Evolutionary conservation across 768 basidiomycete species (phyloP).

Genomic region (Lactarius tabidus): DNA sequence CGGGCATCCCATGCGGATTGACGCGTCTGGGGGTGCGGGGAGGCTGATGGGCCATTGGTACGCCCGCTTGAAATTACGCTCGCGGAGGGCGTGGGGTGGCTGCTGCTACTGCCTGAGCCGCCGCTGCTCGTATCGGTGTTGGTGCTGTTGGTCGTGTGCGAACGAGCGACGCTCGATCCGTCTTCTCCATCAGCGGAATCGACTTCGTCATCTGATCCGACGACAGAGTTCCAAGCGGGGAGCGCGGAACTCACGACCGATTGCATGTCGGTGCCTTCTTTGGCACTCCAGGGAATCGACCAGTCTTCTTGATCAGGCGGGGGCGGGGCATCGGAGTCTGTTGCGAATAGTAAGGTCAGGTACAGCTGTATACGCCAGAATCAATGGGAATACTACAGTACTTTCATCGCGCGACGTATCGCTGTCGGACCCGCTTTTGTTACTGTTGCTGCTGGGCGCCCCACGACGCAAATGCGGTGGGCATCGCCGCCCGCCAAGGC

Average conservation of each 20-base stretch:
- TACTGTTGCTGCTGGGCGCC: not conserved
- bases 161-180: not conserved
- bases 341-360: not conserved
- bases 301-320: not conserved
- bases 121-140: not conserved
- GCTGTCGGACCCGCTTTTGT: not conserved
- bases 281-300: not conserved
- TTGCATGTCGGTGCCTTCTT: not conserved
- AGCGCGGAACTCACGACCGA: not conserved
- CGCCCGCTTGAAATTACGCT: not conserved
- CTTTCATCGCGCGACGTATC: not conserved
- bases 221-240: not conserved
- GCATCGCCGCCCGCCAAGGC: not conserved
- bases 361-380: not conserved
- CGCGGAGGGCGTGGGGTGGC: not conserved
- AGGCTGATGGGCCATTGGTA: not conserved
- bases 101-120: not conserved
- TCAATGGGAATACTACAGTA: not conserved
- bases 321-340: not conserved
- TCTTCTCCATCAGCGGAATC: not conserved
- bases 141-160: not conserved
- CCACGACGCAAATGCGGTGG: not conserved
- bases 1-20: not conserved
- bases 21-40: not conserved
- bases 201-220: not conserved